A percentile compares a stretch with the other conserved stretches of the same genome.
These are phyloP conservation scores for Rosa hybrid DNA, from an alignment of 331 rosid genomes.

Conservation along the genomic window DNA sequence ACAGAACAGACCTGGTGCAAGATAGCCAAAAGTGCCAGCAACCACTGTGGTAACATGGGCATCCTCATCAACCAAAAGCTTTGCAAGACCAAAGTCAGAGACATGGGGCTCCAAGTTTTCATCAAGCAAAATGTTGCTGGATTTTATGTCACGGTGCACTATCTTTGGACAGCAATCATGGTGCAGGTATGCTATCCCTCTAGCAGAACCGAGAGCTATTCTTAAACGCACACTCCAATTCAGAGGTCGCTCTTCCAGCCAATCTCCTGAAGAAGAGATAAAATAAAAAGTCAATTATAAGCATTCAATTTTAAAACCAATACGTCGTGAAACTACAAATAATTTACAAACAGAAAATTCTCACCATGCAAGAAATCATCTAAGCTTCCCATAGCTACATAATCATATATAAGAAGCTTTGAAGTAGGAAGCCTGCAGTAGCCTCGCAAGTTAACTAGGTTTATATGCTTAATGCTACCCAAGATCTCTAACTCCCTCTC, in stretches of 20 bases:
- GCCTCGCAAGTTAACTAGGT: conserved; percentile 83
- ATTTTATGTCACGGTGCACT: conserved; percentile 91
- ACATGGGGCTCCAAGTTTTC: conserved; percentile 87
- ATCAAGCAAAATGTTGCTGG: conserved; percentile 90
- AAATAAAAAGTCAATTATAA: not conserved
- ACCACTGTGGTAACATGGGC: conserved; percentile 97
- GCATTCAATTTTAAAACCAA: not conserved
- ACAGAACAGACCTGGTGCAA: conserved; percentile 82
- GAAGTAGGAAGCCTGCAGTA: conserved; percentile 91
- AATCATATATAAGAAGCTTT: conserved; percentile 86
- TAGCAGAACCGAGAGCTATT: conserved; percentile 89
- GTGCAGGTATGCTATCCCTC: conserved; percentile 89
- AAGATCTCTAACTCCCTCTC: conserved; percentile 92
- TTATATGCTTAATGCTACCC: conserved; percentile 91
- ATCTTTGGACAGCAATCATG: conserved; percentile 89
- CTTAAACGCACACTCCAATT: conserved; percentile 82
- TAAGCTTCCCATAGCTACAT: conserved; percentile 77
- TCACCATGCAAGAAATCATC: conserved; percentile 90
- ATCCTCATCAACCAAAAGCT: conserved; percentile 91
- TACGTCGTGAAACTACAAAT: not conserved
- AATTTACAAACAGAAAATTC: not conserved
- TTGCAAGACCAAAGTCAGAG: conserved; percentile 93
- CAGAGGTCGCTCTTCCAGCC: conserved; percentile 43
- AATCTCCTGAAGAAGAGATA: conserved; percentile 32
- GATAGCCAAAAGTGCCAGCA: conserved; percentile 96